These are phyloP conservation scores for Aureobasidium sp. DNA, from an alignment of 2,329 filamentous ascomycete genomes.

Conservation along the genomic window DNA sequence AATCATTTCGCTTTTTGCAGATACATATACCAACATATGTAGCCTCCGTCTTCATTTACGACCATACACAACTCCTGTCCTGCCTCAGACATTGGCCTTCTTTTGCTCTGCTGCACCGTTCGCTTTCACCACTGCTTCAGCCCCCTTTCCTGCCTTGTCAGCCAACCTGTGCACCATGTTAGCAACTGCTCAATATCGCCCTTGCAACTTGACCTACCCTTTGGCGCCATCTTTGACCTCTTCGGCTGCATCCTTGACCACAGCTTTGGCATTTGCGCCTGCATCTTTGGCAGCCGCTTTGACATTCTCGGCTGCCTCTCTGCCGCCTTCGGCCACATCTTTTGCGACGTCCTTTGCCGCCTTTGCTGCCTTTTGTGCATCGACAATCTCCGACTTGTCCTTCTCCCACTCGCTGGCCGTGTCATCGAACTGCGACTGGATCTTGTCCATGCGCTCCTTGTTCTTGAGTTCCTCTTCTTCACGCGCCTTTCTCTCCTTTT, in stretches of 20 bases:
- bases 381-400: constrained; percentile 72
- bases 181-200: neutral
- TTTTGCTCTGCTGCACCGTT: neutral
- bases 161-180: neutral
- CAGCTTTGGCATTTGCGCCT: neutral
- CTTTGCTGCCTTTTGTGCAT: constrained; percentile 45
- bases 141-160: constrained; percentile 15
- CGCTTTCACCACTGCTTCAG: constrained; percentile 12
- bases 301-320: constrained; percentile 19
- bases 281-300: constrained; percentile 11
- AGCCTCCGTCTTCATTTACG: neutral
- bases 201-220: neutral
- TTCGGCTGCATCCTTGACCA: constrained; percentile 42
- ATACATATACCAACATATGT: constrained; percentile 14
- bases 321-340: constrained; percentile 27
- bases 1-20: neutral
- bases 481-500: constrained; percentile 69
- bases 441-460: constrained; percentile 65
- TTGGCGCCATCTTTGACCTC: constrained; percentile 27
- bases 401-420: constrained; percentile 82
- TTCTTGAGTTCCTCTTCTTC: constrained; percentile 74
- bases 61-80: neutral
- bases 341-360: constrained; percentile 23
- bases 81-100: neutral
- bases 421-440: constrained; percentile 71